These are phyloP conservation scores for Urtica urens DNA, from an alignment of 306 rosid species.

Conservation along the genomic window DNA sequence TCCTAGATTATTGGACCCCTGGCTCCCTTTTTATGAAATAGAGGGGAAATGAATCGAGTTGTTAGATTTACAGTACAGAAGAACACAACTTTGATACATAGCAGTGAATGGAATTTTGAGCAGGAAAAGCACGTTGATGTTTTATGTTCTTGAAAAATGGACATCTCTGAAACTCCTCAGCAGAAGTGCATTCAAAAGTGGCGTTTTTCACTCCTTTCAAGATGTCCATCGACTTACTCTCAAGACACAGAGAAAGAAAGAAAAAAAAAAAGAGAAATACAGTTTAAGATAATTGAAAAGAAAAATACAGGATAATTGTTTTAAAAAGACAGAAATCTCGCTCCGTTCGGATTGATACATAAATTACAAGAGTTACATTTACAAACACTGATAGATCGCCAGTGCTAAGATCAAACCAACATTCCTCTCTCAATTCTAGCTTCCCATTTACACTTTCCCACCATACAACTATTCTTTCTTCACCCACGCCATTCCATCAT, in stretches of 20 bases:
- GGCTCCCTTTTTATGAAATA: no score
- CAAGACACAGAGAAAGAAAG: constrained; percentile 13
- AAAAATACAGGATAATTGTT: constrained; percentile 2
- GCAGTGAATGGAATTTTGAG: constrained; percentile 39
- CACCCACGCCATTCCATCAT: no score
- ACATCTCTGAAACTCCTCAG: constrained; percentile 48
- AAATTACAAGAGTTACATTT: no score
- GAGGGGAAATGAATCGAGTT: no score
- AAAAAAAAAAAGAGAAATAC: constrained; percentile 9
- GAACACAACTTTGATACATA: constrained; percentile 36
- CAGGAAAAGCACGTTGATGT: constrained; percentile 62
- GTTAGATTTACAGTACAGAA: background rate
- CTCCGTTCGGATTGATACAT: no score
- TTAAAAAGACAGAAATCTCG: no score
- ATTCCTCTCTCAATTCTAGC: no score
- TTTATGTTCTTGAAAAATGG: constrained; percentile 64
- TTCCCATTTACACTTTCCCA: no score
- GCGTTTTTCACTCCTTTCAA: constrained; percentile 39
- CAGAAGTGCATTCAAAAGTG: constrained; percentile 43
- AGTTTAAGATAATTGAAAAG: constrained; percentile 2
- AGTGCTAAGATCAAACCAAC: no score
- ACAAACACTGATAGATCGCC: no score
- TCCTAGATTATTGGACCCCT: constrained; percentile 86
- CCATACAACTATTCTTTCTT: no score
- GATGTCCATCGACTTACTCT: constrained; percentile 36